Evolutionary conservation across 2,329 filamentous ascomycete species (phyloP), one percentile per base, ranked within the genome.

Genomic region (Orbilia brochopaga): DNA sequence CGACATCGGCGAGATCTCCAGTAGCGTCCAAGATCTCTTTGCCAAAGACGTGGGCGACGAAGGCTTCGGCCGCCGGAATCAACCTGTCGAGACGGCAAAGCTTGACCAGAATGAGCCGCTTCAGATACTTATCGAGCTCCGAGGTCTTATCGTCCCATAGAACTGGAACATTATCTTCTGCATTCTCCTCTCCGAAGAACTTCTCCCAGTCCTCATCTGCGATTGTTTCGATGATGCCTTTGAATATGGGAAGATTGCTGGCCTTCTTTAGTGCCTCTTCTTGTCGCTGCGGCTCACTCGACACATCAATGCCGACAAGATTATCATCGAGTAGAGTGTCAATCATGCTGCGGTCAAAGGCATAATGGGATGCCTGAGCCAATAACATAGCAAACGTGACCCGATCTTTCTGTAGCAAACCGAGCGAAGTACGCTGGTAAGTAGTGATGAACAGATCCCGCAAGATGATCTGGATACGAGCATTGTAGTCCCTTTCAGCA

Each of bases 31-130:
- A 88, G 53, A 97, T 84, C 54, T 88, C 87, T 53, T 87, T 81
- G 5, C 93, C 93, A 79, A 99, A 97, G 3, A 97, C 91, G 6
- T 88, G 84, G 8, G 86, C 85, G 32, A 96, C 90, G 77, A 99
- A 96, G n/a, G 88, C 87, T 80, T 99, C 92, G 0, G 92, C 92
- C 15, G 90, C 87, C 13, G 95, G 94, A 13, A 99, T 90, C 77
- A 99, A 96, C 46, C 95, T 88, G 79, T 99, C 94, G 76, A 97
- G 88, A 69, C 95, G 90, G 85, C 96, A 96, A 17, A 97, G 83
- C 80, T 97, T 99, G 80, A 99, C 86, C 15, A 99, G 84, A 5
- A 99, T 83, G 60, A 99, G 85, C n/a, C 91, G 90, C 54, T 89
- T 83, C 24, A 99, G 85, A 17, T 89, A 87, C 79, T 90, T 86